Conservation (phyloP, 164 flowering plant species). For the Tetrastigma voinierianum region DNA sequence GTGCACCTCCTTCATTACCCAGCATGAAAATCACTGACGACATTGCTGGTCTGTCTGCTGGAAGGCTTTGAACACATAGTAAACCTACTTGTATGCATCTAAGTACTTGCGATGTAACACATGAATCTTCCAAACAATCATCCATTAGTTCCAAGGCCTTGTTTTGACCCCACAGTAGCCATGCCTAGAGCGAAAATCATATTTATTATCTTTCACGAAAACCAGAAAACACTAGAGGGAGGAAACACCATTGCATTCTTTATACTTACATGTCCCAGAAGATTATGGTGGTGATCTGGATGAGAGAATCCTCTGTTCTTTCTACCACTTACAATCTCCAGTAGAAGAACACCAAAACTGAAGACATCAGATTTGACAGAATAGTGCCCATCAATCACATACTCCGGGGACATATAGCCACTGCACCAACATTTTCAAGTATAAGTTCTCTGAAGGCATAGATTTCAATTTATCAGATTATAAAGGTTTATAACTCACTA, state of each 20-base stretch:
- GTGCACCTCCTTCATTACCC: conserved; percentile 3
- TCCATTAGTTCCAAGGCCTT: conserved; percentile 20
- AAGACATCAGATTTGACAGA: conserved; percentile 39
- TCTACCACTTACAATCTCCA: conserved; percentile 35
- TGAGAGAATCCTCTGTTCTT: conserved; percentile 27
- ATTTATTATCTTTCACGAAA: too few species aligned
- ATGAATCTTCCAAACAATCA: conserved; percentile 3
- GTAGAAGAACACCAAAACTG: conserved; percentile 37
- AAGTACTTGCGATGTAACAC: conserved; percentile 4
- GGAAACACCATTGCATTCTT: not conserved
- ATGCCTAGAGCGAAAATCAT: conserved; percentile 43
- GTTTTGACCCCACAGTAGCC: conserved; percentile 17
- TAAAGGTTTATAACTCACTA: conserved; percentile 31
- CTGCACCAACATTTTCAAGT: conserved; percentile 14
- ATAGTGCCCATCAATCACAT: conserved; percentile 36
- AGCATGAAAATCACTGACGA: conserved; percentile 21
- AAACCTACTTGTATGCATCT: conserved; percentile 26
- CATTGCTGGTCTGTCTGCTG: conserved; percentile 34
- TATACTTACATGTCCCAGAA: conserved; percentile 33
- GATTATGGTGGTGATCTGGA: conserved; percentile 24
- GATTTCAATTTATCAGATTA: not conserved
- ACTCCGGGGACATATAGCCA: conserved; percentile 45
- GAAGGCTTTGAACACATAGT: conserved; percentile 25
- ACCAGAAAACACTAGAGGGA: not conserved
- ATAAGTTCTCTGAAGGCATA: too few species aligned